Conservation (phyloP, 129 eudicot species). For the Helianthus tuberosus region DNA sequence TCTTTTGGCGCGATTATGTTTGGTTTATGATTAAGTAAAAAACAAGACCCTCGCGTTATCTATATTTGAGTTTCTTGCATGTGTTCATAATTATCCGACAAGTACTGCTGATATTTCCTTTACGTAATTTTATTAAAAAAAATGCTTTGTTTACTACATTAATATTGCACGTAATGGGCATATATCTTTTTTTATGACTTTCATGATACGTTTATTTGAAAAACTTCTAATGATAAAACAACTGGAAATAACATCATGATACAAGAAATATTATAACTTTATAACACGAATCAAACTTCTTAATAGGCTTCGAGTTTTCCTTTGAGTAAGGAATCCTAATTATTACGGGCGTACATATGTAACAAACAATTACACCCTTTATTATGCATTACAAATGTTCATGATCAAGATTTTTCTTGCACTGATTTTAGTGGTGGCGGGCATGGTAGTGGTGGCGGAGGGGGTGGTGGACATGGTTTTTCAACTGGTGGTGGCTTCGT, state of each 20-base stretch:
- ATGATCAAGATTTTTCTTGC: constrained; percentile 22
- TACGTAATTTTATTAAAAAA: too few relatives aligned
- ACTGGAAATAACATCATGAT: not conserved
- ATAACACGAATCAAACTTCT: constrained; percentile 15
- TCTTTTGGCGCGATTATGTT: too few relatives aligned
- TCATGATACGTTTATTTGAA: not conserved
- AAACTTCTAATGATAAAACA: not conserved
- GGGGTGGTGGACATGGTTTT: constrained; percentile 26
- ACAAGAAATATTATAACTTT: constrained; percentile 1
- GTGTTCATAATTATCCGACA: too few relatives aligned
- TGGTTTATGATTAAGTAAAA: too few relatives aligned
- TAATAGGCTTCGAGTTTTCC: not conserved
- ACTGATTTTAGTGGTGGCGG: constrained; percentile 21
- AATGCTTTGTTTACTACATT: too few relatives aligned
- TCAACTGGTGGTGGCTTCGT: constrained; percentile 21
- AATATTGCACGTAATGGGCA: too few relatives aligned
- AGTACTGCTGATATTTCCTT: too few relatives aligned
- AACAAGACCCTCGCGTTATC: too few relatives aligned
- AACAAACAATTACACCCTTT: not conserved
- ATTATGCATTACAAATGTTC: not conserved
- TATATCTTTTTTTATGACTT: not conserved
- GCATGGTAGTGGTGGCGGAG: constrained; percentile 19
- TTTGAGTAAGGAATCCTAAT: constrained; percentile 1
- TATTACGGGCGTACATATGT: constrained; percentile 6
- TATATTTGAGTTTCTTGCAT: too few relatives aligned